A percentile compares a stretch with the other conserved stretches of the same genome.
These are phyloP conservation scores for Viola odorata DNA, from an alignment of 345 rosid genomes.

Conservation along the genomic window DNA sequence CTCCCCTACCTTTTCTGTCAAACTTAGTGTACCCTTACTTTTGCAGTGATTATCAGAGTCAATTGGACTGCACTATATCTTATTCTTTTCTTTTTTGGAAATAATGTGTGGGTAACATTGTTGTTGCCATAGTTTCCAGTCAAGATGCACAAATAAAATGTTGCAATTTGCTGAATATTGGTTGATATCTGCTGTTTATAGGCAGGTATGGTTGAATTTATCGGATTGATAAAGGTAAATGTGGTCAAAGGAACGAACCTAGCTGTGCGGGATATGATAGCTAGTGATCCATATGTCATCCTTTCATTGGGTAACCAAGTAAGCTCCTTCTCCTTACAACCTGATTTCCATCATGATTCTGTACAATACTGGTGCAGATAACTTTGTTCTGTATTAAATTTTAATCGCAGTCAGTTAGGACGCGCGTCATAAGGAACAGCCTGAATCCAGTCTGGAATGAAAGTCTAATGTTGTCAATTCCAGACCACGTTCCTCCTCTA, in stretches of 20 bases:
- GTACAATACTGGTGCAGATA: neutral
- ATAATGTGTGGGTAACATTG: no score
- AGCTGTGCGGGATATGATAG: conserved; percentile 77
- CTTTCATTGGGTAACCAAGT: conserved; percentile 86
- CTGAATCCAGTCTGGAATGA: conserved; percentile 99
- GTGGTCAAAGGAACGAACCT: conserved; percentile 96
- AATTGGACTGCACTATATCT: no score
- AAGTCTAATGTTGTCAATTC: conserved; percentile 87
- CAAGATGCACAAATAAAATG: no score
- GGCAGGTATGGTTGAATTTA: conserved; percentile 97
- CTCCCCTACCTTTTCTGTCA: no score
- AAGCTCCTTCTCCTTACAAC: conserved; percentile 23
- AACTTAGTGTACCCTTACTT: no score
- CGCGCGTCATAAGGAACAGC: conserved; percentile 88
- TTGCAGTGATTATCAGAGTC: no score
- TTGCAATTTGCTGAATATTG: conserved; percentile 14
- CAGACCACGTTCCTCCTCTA: conserved; percentile 78
- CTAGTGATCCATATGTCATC: conserved; percentile 93
- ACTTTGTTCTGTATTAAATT: conserved; percentile 1
- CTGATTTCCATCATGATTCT: conserved; percentile 1
- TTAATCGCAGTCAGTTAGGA: conserved; percentile 68
- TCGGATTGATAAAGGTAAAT: conserved; percentile 89
- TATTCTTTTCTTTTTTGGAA: no score
- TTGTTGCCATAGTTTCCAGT: no score
- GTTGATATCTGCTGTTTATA: conserved; percentile 30